Evolutionary conservation across 768 basidiomycete species (phyloP), one percentile per base, ranked within the genome.

Genomic region (Suillus americanus): DNA sequence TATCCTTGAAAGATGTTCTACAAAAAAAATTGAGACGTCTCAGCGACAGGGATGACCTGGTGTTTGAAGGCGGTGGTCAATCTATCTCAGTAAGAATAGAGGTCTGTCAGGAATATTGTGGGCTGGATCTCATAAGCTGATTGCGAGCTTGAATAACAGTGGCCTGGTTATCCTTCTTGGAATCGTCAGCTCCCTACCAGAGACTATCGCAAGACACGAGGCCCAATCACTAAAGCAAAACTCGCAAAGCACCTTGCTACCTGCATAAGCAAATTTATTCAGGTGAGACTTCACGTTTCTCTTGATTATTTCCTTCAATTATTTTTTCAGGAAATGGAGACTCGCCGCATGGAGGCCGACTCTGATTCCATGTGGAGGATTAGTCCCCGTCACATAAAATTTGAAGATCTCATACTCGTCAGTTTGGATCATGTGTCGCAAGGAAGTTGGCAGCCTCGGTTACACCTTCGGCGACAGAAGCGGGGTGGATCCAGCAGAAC

Each of bases 91-190:
- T 91, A 67, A 84, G 90, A 50, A 80, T 91, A 40, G 86, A 89
- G 79, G 89, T 89, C 60, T 72, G 83, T 65, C 61, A 20, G 9
- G 62, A 64, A 57, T 38, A 54, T 18, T 50, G 55, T 14, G 13
- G 12, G 20, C 23, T 4, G 23, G 48, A 13, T 30, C 23, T 55
- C 37, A 8, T 33, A 12, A 23, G 30, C 10, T 68, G 37, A 64
- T 9, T 8, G 23, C 33, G 46, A 38, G 37, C 14, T 60, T 62
- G 62, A 43, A 67, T 41, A 61, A 50, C 68, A 91, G 90, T 91
- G 90, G 89, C 89, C 89, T n/a, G 89, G 90, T 12, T 91, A 91
- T 72, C 76, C 84, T 54, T 82, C 84, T 62, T 91, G 88, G 87
- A 87, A 84, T 68, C 79, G 85, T 60, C 89, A 90, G 71, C 90